A percentile compares a stretch with the other conserved stretches of the same genome.
These are phyloP conservation scores for Saksenaea oblongispora DNA, from an alignment of 371 early-diverging fungal species.

Conservation along the genomic window DNA sequence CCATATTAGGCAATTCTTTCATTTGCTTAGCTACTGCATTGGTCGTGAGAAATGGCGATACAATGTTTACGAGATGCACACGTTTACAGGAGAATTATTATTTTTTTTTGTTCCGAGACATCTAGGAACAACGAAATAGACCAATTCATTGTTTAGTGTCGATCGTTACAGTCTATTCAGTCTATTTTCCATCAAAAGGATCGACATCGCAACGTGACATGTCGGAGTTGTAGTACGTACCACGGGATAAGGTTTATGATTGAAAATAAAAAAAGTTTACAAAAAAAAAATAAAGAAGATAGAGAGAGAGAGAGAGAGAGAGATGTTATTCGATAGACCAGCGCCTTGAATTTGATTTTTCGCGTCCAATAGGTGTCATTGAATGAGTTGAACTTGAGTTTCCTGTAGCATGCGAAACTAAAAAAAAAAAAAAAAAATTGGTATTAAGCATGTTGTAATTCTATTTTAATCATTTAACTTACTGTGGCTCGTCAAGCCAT, in stretches of 20 bases:
- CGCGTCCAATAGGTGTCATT: conserved; percentile 23
- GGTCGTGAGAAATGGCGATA: neutral
- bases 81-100: neutral
- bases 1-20: conserved; percentile 3
- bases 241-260: conserved; percentile 1
- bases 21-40: neutral
- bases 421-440: neutral
- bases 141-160: neutral
- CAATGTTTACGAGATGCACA: neutral
- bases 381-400: conserved; percentile 17
- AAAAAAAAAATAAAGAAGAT: neutral
- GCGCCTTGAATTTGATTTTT: conserved; percentile 20
- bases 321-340: conserved; percentile 29
- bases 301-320: neutral
- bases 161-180: neutral
- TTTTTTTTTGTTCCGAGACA: neutral
- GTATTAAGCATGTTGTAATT: neutral
- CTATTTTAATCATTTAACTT: conserved; percentile 12
- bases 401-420: conserved; percentile 25
- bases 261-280: neutral
- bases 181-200: neutral
- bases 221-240: neutral
- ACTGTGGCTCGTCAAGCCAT: conserved; percentile 35
- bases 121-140: neutral
- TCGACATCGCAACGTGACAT: neutral